Evolutionary conservation across 2,329 filamentous ascomycete species (phyloP), one percentile per base, ranked within the genome.

Genomic region (Cryphonectria nitschkei): DNA sequence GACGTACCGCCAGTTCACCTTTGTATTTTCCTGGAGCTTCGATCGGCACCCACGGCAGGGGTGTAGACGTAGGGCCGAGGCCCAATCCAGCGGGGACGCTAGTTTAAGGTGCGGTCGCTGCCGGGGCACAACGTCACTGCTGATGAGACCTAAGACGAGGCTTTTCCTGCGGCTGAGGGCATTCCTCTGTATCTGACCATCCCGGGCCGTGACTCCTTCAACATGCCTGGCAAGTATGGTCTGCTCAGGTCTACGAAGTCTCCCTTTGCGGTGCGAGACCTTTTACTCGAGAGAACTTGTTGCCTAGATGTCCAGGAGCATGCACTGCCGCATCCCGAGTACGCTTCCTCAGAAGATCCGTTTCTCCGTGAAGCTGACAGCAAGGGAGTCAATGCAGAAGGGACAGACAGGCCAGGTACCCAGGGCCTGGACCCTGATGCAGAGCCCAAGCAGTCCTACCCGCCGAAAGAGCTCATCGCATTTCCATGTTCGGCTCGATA

Each of bases 31-130:
- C 4, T 43, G 41, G 43, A 56, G 29, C 22, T 43, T 43, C 46
- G 58, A 32, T 43, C 58, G 22, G 29, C 32, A 34, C 29, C 26
- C 68, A 71, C 67, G 67, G 70, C 43, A 64, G 70, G 69, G 67
- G 70, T 50, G 70, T 69, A n/a, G 4, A 26, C 39, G 54, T 58
- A 58, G 54, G 54, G 61, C n/a, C 39, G 37, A 19, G 56, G 62
- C 65, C 69, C 69, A 71, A 65, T 22, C 52, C 50, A 65, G n/a
- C 68, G 66, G 69, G 62, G 65, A 60, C 52, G 58, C 58, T 65
- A 70, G 58, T 52, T 65, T 43, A 46, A 60, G 43, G 56, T 62
- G 61, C 58, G 26, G 54, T 63, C 68, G 65, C 64, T 54, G 63
- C 29, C n/a, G 63, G 63, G 19, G 14, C 50, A 34, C 64, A 56